Conservation (phyloP, 2,329 filamentous ascomycete genomes). For the Cordyceps cateniannulata region DNA sequence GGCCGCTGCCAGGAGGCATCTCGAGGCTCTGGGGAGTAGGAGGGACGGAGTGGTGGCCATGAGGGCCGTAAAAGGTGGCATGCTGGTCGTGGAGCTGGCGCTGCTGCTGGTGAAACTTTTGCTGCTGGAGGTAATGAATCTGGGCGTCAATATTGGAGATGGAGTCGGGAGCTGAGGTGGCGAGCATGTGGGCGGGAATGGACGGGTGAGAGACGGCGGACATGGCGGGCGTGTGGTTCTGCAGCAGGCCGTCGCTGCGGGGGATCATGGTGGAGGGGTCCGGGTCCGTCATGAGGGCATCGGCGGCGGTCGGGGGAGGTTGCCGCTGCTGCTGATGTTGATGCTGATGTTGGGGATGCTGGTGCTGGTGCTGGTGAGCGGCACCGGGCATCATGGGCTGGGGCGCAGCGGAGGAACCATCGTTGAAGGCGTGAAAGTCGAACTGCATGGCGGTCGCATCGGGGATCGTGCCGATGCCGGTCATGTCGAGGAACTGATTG, state of each 20-base stretch:
- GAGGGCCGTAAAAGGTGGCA: conserved; percentile 46
- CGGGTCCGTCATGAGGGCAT: conserved; percentile 30
- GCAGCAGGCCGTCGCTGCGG: conserved; percentile 30
- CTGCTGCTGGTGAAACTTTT: conserved; percentile 55
- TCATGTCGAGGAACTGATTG: conserved; percentile 58
- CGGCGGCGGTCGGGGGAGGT: conserved; percentile 21
- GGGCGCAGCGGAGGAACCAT: conserved; percentile 27
- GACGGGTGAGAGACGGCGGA: conserved; percentile 38
- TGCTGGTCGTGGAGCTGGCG: conserved; percentile 53
- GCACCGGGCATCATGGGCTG: conserved; percentile 10
- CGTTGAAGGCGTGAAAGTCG: conserved; percentile 51
- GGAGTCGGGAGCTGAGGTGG: conserved; percentile 37
- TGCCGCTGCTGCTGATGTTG: conserved; percentile 17
- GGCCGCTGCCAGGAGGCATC: conserved; percentile 54
- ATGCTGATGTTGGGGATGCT: neutral
- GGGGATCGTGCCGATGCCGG: conserved; percentile 44
- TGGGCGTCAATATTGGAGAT: conserved; percentile 58
- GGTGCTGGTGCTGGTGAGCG: neutral
- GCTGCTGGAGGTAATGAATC: conserved; percentile 59
- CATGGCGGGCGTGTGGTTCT: conserved; percentile 42
- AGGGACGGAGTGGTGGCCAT: conserved; percentile 58
- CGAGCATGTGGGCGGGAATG: conserved; percentile 40
- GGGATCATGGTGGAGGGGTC: conserved; percentile 25
- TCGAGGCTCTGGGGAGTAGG: conserved; percentile 78
- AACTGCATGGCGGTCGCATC: conserved; percentile 46